Conservation (phyloP, 768 basidiomycete genomes). For the Gymnopilus junonius region DNA sequence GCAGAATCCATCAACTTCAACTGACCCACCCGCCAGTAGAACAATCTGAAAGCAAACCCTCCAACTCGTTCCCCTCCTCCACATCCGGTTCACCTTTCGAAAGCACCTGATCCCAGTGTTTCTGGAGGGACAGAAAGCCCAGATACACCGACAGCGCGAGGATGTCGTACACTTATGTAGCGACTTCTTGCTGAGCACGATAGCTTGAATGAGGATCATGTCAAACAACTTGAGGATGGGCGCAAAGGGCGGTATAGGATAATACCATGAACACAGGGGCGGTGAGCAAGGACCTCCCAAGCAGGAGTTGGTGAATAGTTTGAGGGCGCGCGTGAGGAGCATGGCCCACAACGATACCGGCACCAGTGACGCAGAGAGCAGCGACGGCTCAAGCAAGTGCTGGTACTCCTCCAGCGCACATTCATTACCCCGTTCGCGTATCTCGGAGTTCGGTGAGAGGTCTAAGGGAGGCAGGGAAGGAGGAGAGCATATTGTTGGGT, state of each 20-base stretch:
- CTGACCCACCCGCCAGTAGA: slow-evolving; percentile 68
- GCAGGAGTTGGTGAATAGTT: too few species aligned
- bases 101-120: slow-evolving; percentile 71
- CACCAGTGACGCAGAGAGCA: slow-evolving; percentile 53
- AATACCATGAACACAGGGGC: too few species aligned
- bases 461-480: too few species aligned
- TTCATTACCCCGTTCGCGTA: slow-evolving; percentile 85
- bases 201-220: slow-evolving; percentile 63
- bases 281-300: too few species aligned
- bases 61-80: slow-evolving; percentile 67
- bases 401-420: slow-evolving; percentile 83
- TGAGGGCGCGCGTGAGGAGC: too few species aligned
- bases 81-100: slow-evolving; percentile 50
- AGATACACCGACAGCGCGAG: slow-evolving; percentile 75
- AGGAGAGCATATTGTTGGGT: too few species aligned
- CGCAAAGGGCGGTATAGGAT: too few species aligned
- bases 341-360: slow-evolving; percentile 63
- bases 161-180: slow-evolving; percentile 77
- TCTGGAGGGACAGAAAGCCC: slow-evolving; percentile 57
- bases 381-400: slow-evolving; percentile 65
- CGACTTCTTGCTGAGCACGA: slow-evolving; percentile 70
- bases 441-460: slow-evolving; percentile 69
- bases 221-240: slow-evolving; percentile 72
- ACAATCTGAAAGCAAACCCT: slow-evolving; percentile 65
- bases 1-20: slow-evolving; percentile 68